Base-by-base conservation (phyloP, 768 basidiomycete species). In the Rickenella mellea region DNA sequence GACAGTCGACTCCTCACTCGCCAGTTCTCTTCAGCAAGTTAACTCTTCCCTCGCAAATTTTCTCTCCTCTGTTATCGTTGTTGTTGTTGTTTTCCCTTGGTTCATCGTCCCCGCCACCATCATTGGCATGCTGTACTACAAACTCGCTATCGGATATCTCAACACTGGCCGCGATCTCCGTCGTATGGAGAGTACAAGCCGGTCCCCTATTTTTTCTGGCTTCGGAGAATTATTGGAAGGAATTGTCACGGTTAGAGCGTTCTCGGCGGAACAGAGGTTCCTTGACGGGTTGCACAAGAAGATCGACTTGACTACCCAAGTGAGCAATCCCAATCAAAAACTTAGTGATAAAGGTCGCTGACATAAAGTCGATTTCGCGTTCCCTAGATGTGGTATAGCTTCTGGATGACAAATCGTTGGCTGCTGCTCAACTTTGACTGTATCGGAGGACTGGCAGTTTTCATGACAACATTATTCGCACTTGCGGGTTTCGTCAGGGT, bases 341-440 rank as follows among this genome's bases (percentile, higher is more conserved):
- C 21, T 17, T 29, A 12, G 37, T 19, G 27, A 22, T 27, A 22
- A 27, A 12, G n/a, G 15, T n/a, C n/a, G n/a, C n/a, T n/a, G n/a
- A n/a, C n/a, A n/a, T n/a, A n/a, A n/a, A n/a, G n/a, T n/a, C n/a
- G n/a, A n/a, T n/a, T n/a, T n/a, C 36, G 39, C 17, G 22, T 32
- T 12, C 6, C 14, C 15, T 45, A 79, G 80, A 83, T 86, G 83
- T 86, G 80, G 82, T 86, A 88, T 55, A 73, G 65, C 11, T 84
- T 84, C 60, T 90, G 89, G 89, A 89, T 91, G 87, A 80, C 78
- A 7, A 90, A 87, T 50, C 67, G 89, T 39, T 90, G 84, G 87
- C 68, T 94, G 2, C 62, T 92, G 27, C 60, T 93, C 43, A 79
- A 85, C 47, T 93, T 90, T 55, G 91, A 96, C 57, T 50, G 67